Conservation (phyloP, 441 rosid genomes). For the Croton laevigatus region DNA sequence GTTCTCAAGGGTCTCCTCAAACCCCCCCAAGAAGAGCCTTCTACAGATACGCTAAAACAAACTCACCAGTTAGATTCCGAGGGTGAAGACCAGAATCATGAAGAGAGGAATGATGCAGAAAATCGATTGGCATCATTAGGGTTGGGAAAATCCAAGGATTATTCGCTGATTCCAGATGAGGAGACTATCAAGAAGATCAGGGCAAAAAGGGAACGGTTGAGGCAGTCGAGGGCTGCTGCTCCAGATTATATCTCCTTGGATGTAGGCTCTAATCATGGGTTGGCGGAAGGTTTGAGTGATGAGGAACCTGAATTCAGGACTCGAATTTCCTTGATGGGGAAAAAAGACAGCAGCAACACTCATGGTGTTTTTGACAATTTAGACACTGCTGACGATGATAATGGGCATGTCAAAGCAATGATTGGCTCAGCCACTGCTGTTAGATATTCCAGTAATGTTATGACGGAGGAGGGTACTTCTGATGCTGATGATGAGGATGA, state of each 20-base stretch:
- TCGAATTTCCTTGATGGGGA: conserved; percentile 52
- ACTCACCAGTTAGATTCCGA: conserved; percentile 23
- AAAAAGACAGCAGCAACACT: conserved; percentile 22
- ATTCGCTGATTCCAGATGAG: conserved; percentile 38
- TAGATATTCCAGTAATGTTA: conserved; percentile 5
- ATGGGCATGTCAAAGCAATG: conserved; percentile 16
- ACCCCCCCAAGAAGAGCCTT: conserved; percentile 26
- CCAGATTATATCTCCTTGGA: conserved; percentile 81
- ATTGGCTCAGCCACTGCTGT: not conserved
- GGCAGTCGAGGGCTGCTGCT: conserved; percentile 57
- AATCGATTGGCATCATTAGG: conserved; percentile 34
- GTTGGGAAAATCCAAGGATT: conserved; percentile 27
- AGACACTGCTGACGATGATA: conserved; percentile 39
- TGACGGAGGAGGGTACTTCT: conserved; percentile 7
- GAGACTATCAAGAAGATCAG: conserved; percentile 66
- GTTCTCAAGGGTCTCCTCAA: conserved; percentile 70
- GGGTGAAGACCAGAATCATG: conserved; percentile 7
- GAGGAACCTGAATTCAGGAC: conserved; percentile 73
- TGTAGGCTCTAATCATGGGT: conserved; percentile 43
- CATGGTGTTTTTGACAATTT: conserved; percentile 63
- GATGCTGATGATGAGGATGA: conserved; percentile 60
- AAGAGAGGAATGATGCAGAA: conserved; percentile 28
- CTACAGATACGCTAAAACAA: conserved; percentile 25
- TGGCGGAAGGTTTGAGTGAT: conserved; percentile 62
- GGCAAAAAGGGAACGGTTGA: conserved; percentile 66